These are phyloP conservation scores for Ensete ventricosum DNA, from an alignment of 176 grass and related monocot species.

Conservation along the genomic window DNA sequence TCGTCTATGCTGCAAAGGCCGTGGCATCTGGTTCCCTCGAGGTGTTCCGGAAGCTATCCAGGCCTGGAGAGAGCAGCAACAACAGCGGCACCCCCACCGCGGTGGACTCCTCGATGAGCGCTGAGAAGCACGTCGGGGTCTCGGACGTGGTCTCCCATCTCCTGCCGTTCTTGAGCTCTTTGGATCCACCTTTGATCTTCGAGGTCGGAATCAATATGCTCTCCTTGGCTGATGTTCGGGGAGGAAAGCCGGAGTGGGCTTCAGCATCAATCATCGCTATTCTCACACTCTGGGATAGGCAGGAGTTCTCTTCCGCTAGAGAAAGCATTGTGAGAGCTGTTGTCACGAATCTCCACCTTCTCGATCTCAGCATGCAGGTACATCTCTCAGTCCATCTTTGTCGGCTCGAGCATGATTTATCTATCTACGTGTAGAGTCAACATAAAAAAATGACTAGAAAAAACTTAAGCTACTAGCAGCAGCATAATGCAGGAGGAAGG, in stretches of 20 bases:
- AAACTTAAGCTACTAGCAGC: not conserved
- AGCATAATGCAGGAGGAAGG: not conserved
- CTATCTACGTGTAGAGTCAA: not conserved
- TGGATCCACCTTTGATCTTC: slow-evolving; percentile 77
- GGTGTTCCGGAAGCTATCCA: slow-evolving; percentile 50
- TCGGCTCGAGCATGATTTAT: not conserved
- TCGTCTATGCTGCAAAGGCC: slow-evolving; percentile 79
- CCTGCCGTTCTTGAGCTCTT: slow-evolving; percentile 84
- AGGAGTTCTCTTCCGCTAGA: slow-evolving; percentile 94
- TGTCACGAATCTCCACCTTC: slow-evolving; percentile 89
- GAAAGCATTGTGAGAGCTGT: slow-evolving; percentile 92
- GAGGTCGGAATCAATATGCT: slow-evolving; percentile 99
- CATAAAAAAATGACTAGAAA: not conserved
- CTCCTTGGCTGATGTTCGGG: slow-evolving; percentile 72
- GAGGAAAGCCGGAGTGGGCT: slow-evolving; percentile 98
- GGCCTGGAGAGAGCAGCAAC: slow-evolving; percentile 33
- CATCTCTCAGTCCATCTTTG: not conserved
- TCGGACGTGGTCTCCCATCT: slow-evolving; percentile 84
- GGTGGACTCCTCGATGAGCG: slow-evolving; percentile 31
- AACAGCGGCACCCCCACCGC: slow-evolving; percentile 18
- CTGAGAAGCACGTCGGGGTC: slow-evolving; percentile 84
- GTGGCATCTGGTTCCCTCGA: slow-evolving; percentile 75
- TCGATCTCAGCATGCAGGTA: slow-evolving; percentile 98
- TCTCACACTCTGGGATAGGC: slow-evolving; percentile 81
- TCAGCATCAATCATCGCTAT: slow-evolving; percentile 92